Percentiles rank a stretch among this genome's conserved stretches.
Conservation (phyloP, 495 filamentous ascomycete species). For the Jackrogersella multiformis region DNA sequence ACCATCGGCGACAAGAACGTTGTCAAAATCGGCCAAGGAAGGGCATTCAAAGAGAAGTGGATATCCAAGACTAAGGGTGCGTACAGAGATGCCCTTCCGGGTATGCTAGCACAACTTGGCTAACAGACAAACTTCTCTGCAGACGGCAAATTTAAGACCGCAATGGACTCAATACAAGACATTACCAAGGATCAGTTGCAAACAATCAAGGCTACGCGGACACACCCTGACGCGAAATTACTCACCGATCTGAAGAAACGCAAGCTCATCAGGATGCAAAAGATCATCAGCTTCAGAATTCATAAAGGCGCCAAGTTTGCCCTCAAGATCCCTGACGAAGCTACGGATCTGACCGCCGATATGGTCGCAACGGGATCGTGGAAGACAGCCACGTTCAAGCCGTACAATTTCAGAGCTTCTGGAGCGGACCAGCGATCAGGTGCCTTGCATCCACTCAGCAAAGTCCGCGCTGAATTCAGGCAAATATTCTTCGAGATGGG, state of each 20-base stretch:
- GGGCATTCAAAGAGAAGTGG: slow-evolving; percentile 96
- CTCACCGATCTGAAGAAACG: slow-evolving; percentile 86
- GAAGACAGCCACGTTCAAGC: slow-evolving; percentile 91
- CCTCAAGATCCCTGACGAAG: slow-evolving; percentile 85
- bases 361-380: slow-evolving; percentile 84
- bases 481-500: slow-evolving; percentile 97
- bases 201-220: slow-evolving; percentile 71
- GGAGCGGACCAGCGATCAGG: slow-evolving; percentile 82
- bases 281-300: slow-evolving; percentile 85
- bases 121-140: slow-evolving; percentile 9
- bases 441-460: slow-evolving; percentile 92
- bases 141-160: slow-evolving; percentile 30
- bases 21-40: slow-evolving; percentile 90
- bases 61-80: slow-evolving; percentile 85
- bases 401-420: slow-evolving; percentile 95
- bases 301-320: slow-evolving; percentile 88
- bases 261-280: slow-evolving; percentile 81
- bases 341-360: slow-evolving; percentile 93
- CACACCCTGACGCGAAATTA: slow-evolving; percentile 74
- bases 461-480: slow-evolving; percentile 92
- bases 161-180: slow-evolving; percentile 73
- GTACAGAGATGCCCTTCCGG: slow-evolving; percentile 25
- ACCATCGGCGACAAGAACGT: slow-evolving; percentile 82
- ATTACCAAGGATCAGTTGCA: slow-evolving; percentile 76
- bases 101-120: slow-evolving; percentile 9